Evolutionary conservation across 169 alveolate species (phyloP), one percentile per base, ranked within the genome.

Genomic region (Babesia ovata): DNA sequence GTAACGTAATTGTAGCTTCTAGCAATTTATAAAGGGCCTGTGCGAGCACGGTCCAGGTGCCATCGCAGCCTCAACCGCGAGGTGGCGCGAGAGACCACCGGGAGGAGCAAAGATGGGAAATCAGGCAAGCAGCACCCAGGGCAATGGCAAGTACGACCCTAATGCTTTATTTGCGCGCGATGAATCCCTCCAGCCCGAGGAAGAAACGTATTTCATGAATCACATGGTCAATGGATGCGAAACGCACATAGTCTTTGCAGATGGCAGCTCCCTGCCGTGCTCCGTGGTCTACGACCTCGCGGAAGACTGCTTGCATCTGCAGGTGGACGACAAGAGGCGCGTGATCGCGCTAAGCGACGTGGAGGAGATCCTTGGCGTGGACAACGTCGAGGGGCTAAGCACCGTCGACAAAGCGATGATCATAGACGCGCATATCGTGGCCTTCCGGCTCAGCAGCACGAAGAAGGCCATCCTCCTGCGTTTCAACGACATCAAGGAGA

Each of bases 391-490:
- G 36, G 76, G 76, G 53, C 76, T 67, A 19, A 67, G 76, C 65
- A 50, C 4, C 44, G 65, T 52, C 24, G 76, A 67, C 26, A 21
- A 54, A 22, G 22, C 76, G 1, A 8, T 67, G 63, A 67, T 67
- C 2, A 53, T 53, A 8, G 57, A 67, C 65, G 66, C 76, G 22
- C 54, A 26, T 16, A 67, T 67, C 39, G 76, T 67, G 17, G 76
- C 76, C 8, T 67, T 67, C 66, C 22, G 76, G 21, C 76, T 67
- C 44, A 49, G 14, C 42, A 67, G 76, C 56, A 67, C 76, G 17
- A 67, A 54, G 44, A 67, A 67, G 76, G 76, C 76, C 46, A 67
- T 67, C 21, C 60, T 67, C 24, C 65, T 67, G 63, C 76, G 76
- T n/a, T 67, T 67, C 60, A 45, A 39, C 45, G 76, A 67, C 44